Percentiles rank a stretch among this genome's conserved stretches.
Conservation (phyloP, 2,329 filamentous ascomycete species). For the Cryphonectria japonica region DNA sequence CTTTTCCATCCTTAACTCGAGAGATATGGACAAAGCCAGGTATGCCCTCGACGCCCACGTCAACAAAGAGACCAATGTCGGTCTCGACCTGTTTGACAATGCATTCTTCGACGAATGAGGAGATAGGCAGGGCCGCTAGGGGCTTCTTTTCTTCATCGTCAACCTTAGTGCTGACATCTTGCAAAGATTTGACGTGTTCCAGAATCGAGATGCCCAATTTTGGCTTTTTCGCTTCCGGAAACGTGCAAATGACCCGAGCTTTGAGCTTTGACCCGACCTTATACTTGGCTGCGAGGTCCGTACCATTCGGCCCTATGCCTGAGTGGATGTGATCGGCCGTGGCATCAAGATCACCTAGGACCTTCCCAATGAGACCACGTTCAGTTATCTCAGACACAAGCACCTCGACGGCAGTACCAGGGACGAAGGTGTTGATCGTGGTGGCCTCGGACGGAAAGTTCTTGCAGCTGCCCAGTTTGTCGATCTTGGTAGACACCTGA, state of each 20-base stretch:
- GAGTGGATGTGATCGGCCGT: constrained; percentile 92
- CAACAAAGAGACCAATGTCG: constrained; percentile 79
- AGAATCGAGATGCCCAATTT: constrained; percentile 89
- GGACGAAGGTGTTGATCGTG: constrained; percentile 86
- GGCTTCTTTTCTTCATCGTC: constrained; percentile 52
- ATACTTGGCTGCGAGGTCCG: constrained; percentile 76
- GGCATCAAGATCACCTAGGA: constrained; percentile 88
- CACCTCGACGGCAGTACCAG: constrained; percentile 87
- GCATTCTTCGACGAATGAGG: constrained; percentile 75
- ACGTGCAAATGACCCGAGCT: constrained; percentile 85
- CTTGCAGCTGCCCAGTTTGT: constrained; percentile 68
- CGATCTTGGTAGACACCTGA: constrained; percentile 78
- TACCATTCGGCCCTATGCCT: constrained; percentile 69
- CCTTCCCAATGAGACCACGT: constrained; percentile 82
- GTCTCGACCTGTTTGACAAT: constrained; percentile 80
- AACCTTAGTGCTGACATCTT: constrained; percentile 48
- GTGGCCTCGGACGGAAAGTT: constrained; percentile 75
- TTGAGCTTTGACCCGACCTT: constrained; percentile 84
- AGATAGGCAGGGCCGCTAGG: constrained; percentile 67
- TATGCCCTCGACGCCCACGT: constrained; percentile 68
- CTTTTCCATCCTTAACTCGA: constrained; percentile 83
- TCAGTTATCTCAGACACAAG: constrained; percentile 75
- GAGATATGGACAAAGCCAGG: constrained; percentile 96
- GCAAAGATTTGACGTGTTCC: constrained; percentile 76
- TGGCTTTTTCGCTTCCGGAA: constrained; percentile 75